Evolutionary conservation across 768 basidiomycete species (phyloP).

Genomic region (Russula sp.): DNA sequence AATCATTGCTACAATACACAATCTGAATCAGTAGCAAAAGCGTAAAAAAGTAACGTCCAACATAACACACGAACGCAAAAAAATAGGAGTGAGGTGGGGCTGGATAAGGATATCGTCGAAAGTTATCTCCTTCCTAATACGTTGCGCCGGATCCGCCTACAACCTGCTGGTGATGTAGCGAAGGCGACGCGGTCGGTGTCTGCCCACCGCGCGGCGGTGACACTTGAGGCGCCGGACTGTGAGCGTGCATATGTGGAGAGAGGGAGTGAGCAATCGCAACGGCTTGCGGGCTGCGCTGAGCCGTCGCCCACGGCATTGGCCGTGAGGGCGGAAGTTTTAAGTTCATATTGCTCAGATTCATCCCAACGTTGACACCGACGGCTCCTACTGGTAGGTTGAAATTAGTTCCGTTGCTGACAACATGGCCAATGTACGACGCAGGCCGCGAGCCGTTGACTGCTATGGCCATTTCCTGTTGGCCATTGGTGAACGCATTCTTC

Average conservation of each 20-base stretch:
- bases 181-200: constrained; percentile 31
- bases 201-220: constrained; percentile 31
- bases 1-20: constrained; percentile 23
- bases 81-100: constrained; percentile 17
- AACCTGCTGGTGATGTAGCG: constrained; percentile 32
- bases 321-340: constrained; percentile 36
- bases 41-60: constrained; percentile 17
- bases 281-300: constrained; percentile 24
- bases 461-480: constrained; percentile 26
- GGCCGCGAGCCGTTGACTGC: constrained; percentile 27
- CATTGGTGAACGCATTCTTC: constrained; percentile 46
- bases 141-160: constrained; percentile 28
- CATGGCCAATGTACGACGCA: constrained; percentile 36
- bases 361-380: constrained; percentile 27
- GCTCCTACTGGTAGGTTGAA: constrained; percentile 33
- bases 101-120: constrained; percentile 8
- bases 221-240: constrained; percentile 28
- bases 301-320: constrained; percentile 37
- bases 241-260: constrained; percentile 31
- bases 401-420: constrained; percentile 33
- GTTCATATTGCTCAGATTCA: constrained; percentile 41
- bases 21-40: constrained; percentile 20
- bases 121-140: constrained; percentile 9
- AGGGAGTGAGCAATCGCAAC: constrained; percentile 29
- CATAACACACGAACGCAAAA: constrained; percentile 18